phyloP scores from a whole-genome alignment of 805 yeast species.

The Suhomyces sp. region DNA sequence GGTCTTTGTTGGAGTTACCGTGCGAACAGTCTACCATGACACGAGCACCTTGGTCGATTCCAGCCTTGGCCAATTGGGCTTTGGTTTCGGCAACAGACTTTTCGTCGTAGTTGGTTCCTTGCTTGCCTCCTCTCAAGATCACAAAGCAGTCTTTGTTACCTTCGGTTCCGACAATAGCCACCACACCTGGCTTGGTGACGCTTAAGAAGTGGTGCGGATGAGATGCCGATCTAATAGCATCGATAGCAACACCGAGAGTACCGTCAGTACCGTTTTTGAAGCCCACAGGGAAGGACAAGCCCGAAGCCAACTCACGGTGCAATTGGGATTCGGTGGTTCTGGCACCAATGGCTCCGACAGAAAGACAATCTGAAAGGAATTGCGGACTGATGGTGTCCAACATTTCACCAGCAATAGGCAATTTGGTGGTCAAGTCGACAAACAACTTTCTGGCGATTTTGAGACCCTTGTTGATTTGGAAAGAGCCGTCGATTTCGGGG shows the following conservation, averaged over 20 bases:
- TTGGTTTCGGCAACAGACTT: conserved; percentile 67
- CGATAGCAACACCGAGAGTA: conserved; percentile 87
- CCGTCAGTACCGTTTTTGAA: conserved; percentile 99
- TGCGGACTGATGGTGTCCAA: conserved; percentile 97
- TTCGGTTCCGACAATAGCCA: conserved; percentile 92
- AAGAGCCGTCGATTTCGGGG: conserved; percentile 91
- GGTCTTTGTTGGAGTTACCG: conserved; percentile 90
- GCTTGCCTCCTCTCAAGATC: conserved; percentile 93
- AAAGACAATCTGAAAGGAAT: conserved; percentile 86
- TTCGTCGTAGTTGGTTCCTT: conserved; percentile 86
- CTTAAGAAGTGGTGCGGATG: conserved; percentile 92
- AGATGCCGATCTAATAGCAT: conserved; percentile 88
- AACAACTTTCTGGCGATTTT: conserved; percentile 85
- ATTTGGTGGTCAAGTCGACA: conserved; percentile 71
- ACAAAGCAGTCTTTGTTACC: conserved; percentile 91
- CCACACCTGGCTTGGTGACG: conserved; percentile 94
- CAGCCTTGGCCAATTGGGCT: conserved; percentile 51
- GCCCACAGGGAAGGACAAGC: conserved; percentile 96
- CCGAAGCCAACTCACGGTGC: conserved; percentile 96
- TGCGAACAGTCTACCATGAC: conserved; percentile 98
- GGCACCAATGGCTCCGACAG: conserved; percentile 98
- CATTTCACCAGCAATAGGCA: conserved; percentile 98
- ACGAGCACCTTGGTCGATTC: conserved; percentile 52
- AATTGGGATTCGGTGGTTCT: conserved; percentile 98
- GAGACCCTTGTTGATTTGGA: conserved; percentile 92